phyloP scores from a whole-genome alignment of 169 alveolate genomes.

The Toxoplasma gondii region DNA sequence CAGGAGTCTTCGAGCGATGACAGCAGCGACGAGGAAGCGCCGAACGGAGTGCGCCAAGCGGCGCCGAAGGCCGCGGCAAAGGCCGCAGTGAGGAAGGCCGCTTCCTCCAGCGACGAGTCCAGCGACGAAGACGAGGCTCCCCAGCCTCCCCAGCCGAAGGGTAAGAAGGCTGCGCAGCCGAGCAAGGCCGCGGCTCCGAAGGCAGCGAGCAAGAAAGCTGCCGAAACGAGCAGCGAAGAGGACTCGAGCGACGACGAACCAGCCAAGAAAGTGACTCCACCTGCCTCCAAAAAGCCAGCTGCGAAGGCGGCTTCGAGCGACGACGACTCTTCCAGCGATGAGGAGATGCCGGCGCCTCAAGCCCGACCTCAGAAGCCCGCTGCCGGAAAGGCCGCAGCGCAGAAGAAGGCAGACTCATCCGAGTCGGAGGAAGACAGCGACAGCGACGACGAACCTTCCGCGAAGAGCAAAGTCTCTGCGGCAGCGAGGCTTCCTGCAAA shows the following conservation, averaged over 20 bases:
- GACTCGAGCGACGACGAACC: constrained; percentile 2
- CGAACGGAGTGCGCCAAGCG: not conserved
- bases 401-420: not conserved
- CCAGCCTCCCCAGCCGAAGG: not conserved
- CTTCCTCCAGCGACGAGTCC: not conserved
- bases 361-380: not conserved
- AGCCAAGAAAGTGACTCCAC: not conserved
- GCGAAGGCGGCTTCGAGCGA: not conserved
- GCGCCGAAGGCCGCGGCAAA: not conserved
- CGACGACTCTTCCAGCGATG: not conserved
- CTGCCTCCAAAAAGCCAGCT: not conserved
- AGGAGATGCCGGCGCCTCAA: not conserved
- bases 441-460: not conserved
- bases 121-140: not conserved
- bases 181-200: not conserved
- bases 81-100: not conserved
- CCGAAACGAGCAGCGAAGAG: not conserved
- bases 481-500: not conserved
- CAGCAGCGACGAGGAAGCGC: not conserved
- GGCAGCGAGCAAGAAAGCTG: not conserved
- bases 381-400: not conserved
- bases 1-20: not conserved
- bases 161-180: not conserved
- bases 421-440: not conserved
- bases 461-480: not conserved